Conservation (phyloP, 2,329 filamentous ascomycete species). For the Venturia effusa region DNA sequence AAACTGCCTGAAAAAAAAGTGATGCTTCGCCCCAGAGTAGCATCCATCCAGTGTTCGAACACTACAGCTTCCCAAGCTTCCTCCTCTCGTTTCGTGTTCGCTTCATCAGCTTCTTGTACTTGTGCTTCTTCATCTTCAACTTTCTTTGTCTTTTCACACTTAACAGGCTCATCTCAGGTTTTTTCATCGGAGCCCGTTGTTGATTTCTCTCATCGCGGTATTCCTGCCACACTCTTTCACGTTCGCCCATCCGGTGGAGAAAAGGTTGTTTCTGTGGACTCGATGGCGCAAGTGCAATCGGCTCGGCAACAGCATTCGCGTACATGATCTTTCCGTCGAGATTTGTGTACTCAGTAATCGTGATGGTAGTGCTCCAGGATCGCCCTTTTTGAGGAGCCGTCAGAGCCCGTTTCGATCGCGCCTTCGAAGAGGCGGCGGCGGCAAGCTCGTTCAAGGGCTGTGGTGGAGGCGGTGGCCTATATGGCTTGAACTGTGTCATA, state of each 20-base stretch:
- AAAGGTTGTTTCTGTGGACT: conserved; percentile 37
- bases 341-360: conserved; percentile 42
- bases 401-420: background rate
- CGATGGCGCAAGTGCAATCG: background rate
- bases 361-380: conserved; percentile 35
- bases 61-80: conserved; percentile 47
- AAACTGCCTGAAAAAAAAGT: background rate
- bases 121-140: conserved; percentile 99
- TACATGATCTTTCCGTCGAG: conserved; percentile 40
- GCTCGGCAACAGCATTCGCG: conserved; percentile 22
- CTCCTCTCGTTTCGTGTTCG: conserved; percentile 78
- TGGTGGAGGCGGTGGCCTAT: conserved; percentile 74
- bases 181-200: conserved; percentile 20
- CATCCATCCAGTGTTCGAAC: background rate
- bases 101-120: conserved; percentile 99
- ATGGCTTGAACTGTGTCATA: conserved; percentile 50
- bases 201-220: conserved; percentile 32
- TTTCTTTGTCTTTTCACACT: conserved; percentile 88
- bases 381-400: conserved; percentile 20
- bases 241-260: conserved; percentile 59
- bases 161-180: conserved; percentile 59
- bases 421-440: conserved; percentile 11
- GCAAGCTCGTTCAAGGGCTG: conserved; percentile 38
- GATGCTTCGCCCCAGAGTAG: background rate
- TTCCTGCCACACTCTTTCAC: conserved; percentile 50